Evolutionary conservation across 2,329 filamentous ascomycete genomes (phyloP), one percentile per base, ranked within the genome.

Genomic region (Coniella vitis): DNA sequence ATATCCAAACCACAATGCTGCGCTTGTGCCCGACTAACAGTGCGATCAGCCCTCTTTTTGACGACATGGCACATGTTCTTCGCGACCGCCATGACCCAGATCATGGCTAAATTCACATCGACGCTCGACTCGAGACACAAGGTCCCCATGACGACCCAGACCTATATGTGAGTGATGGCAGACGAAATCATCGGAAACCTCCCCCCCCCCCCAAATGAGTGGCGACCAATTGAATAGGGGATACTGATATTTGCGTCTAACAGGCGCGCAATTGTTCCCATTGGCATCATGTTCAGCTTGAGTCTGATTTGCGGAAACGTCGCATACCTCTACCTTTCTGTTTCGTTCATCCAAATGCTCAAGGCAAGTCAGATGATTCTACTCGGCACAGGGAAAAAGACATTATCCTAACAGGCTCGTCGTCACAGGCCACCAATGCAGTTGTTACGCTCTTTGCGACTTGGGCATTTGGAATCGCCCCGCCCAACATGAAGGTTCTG

Each of bases 321-420:
- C 69, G 87, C 89, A 59, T 95, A 95, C 65, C 77, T 95, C 45
- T 93, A 94, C 68, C 79, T 95, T 51, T 90, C 84, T 57, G 90
- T 95, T 52, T 86, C 89, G 48, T 95, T 95, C 69, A 95, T 95
- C 62, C 90, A 95, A 75, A 95, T 95, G 90, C 81, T 95, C 66
- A 95, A 95, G 85, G 84, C 87, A 57, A 14, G 54, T 45, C 16
- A 41, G 2, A 2, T n/a, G 36, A 12, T 45, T 36, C 45, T 21
- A 2, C 7, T 16, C 16, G 22, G 9, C 9, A 2, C 0, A 29
- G 17, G 7, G 31, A 14, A 7, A 19, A 22, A 16, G 4, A 13
- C 8, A 31, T 14, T n/a, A 3, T n/a, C 16, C 39, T 45, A n/a
- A 45, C 35, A 19, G 13, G 10, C 19, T 17, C 21, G 17, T 29